Evolutionary conservation across 176 grass and related monocot genomes (phyloP).

Genomic region (Zea luxurians): DNA sequence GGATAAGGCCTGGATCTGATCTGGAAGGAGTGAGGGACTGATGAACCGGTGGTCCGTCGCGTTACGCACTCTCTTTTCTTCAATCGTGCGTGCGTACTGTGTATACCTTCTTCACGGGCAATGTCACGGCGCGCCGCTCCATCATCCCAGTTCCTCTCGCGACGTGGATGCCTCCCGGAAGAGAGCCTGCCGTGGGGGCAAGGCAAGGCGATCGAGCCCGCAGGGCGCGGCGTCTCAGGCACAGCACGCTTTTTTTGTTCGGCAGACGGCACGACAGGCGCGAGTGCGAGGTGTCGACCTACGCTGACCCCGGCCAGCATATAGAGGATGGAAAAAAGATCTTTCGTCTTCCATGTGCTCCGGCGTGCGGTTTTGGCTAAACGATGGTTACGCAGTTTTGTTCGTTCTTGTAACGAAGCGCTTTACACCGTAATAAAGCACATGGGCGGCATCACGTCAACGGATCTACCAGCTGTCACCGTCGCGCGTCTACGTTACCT

Average conservation of each 20-base stretch:
- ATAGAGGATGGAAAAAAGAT: neutral
- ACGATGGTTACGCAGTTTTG: neutral
- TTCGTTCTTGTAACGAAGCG: fast-evolving
- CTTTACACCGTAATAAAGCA: constrained; percentile 7
- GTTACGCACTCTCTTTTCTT: constrained; percentile 13
- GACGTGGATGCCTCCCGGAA: neutral
- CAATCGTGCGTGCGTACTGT: neutral
- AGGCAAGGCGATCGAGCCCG: neutral
- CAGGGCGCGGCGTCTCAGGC: neutral
- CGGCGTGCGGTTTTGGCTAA: neutral
- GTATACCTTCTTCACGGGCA: neutral
- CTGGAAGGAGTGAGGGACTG: neutral
- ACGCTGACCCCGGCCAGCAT: neutral
- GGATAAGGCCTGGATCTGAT: constrained; percentile 22
- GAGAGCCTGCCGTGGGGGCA: constrained; percentile 25
- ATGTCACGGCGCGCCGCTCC: constrained; percentile 3
- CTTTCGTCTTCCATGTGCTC: constrained; percentile 14
- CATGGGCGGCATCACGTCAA: neutral
- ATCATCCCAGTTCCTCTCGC: too few relatives aligned
- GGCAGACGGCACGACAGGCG: neutral
- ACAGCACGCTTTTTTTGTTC: constrained; percentile 21
- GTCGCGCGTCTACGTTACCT: too few relatives aligned
- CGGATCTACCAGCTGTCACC: too few relatives aligned
- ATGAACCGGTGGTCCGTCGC: neutral
- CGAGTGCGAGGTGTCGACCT: neutral